Evolutionary conservation across 2,329 filamentous ascomycete genomes (phyloP).

Genomic region (Phialocephala sp.): DNA sequence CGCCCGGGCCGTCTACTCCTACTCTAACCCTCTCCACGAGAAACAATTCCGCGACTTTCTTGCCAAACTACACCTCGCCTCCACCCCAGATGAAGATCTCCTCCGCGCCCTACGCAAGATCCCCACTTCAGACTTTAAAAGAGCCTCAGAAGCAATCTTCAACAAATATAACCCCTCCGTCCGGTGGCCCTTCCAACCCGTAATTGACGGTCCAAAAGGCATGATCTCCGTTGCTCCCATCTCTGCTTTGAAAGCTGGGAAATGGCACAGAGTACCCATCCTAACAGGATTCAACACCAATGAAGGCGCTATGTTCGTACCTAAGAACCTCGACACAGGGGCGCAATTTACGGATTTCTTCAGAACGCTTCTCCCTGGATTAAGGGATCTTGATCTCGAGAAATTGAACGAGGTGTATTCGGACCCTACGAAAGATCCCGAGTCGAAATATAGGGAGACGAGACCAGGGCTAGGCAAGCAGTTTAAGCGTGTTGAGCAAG

Average conservation of each 20-base stretch:
- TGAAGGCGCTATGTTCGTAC: conserved; percentile 70
- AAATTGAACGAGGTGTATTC: conserved; percentile 67
- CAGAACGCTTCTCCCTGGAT: conserved; percentile 61
- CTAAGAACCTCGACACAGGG: conserved; percentile 52
- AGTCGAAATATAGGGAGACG: conserved; percentile 49
- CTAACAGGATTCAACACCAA: conserved; percentile 75
- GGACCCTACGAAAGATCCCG: conserved; percentile 52
- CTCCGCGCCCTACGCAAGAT: conserved; percentile 57
- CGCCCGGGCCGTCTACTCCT: conserved; percentile 57
- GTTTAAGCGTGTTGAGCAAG: conserved; percentile 62
- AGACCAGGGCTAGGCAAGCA: conserved; percentile 54
- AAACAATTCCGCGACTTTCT: conserved; percentile 62
- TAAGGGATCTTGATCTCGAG: conserved; percentile 57
- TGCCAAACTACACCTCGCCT: conserved; percentile 54
- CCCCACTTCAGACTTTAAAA: conserved; percentile 46
- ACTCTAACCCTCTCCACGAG: conserved; percentile 62
- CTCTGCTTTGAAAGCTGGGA: conserved; percentile 59
- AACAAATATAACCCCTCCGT: conserved; percentile 50
- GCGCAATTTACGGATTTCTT: conserved; percentile 66
- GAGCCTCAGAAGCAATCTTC: conserved; percentile 53
- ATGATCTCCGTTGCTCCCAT: conserved; percentile 64
- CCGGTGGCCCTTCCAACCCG: conserved; percentile 71
- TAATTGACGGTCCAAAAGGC: conserved; percentile 61
- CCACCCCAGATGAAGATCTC: conserved; percentile 51
- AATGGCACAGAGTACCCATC: conserved; percentile 63